Evolutionary conservation across 345 rosid genomes (phyloP).

Genomic region (Arabidopsis arenosa): DNA sequence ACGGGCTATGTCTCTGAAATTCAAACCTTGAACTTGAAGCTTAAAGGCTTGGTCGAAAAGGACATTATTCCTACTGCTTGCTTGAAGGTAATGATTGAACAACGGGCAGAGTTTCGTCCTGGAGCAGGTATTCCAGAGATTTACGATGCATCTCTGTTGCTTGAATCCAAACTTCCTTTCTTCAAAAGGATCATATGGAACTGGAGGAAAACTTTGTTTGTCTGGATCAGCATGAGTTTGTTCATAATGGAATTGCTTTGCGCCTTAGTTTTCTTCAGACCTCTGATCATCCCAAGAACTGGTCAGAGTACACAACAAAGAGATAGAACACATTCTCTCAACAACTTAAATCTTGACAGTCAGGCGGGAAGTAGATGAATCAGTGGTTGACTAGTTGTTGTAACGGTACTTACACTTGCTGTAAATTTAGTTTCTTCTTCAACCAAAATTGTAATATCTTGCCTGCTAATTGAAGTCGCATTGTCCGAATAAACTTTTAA

Average conservation of each 20-base stretch:
- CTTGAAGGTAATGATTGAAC: constrained; percentile 60
- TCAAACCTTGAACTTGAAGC: constrained; percentile 62
- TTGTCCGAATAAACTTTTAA: background rate
- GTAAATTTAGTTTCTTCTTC: constrained; percentile 19
- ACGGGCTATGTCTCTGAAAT: constrained; percentile 73
- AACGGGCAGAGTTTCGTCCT: constrained; percentile 65
- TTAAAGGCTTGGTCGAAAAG: constrained; percentile 60
- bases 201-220: constrained; percentile 73
- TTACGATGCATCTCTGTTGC: constrained; percentile 63
- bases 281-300: constrained; percentile 62
- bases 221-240: constrained; percentile 59
- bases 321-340: constrained; percentile 28
- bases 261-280: constrained; percentile 59
- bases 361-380: constrained; percentile 30
- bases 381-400: background rate
- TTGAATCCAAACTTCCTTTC: constrained; percentile 65
- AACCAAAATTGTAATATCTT: constrained; percentile 17
- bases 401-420: constrained; percentile 12
- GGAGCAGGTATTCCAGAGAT: constrained; percentile 87
- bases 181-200: constrained; percentile 69
- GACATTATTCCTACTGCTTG: constrained; percentile 56
- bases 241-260: constrained; percentile 56
- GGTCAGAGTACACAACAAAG: constrained; percentile 42
- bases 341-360: constrained; percentile 30
- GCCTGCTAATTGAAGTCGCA: background rate